Evolutionary conservation across 306 rosid species (phyloP), one percentile per base, ranked within the genome.

Genomic region (Fagus crenata): DNA sequence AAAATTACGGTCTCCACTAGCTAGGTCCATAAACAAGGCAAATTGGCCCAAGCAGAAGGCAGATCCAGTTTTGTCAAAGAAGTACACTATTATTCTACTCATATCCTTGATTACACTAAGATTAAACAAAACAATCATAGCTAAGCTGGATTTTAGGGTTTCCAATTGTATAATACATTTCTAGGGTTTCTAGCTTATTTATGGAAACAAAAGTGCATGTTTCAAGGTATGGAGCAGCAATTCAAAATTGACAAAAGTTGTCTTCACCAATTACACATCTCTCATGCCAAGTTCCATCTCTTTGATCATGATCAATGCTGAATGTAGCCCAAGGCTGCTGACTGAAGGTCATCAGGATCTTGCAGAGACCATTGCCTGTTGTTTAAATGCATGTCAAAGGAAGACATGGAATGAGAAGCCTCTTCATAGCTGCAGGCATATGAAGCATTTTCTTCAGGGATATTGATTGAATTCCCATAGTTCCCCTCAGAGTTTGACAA

Each of bases 381-480:
- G 77, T 80, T 84, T 60, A 81, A 80, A 75, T 86, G 89, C 89
- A 79, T 75, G 70, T 89, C 93, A 73, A 85, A 80, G 70, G 91
- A 80, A 53, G 84, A 86, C 84, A 87, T 84, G 56, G 96, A 84
- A 73, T 80, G 81, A 49, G 88, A 87, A 70, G 85, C 81, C 56
- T 93, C 97, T 0, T 89, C 94, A 80, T 85, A 91, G 89, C 91
- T 89, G 17, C 51, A 46, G 51, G 88, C 91, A 53, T 88, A 89
- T 15, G 97, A 90, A 41, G 77, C 80, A 56, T 79, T 88, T 67
- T 92, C 90, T 22, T 92, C 96, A 43, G 77, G 75, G 77, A 53
- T 70, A 54, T 80, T 72, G 28, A 22, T 22, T 53, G 87, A 88
- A 78, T 75, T 84, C 61, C 85, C 85, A 82, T 86, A 77, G 69